Conservation (phyloP, 2,329 filamentous ascomycete species). For the Stagonosporopsis cucurbitacearum region DNA sequence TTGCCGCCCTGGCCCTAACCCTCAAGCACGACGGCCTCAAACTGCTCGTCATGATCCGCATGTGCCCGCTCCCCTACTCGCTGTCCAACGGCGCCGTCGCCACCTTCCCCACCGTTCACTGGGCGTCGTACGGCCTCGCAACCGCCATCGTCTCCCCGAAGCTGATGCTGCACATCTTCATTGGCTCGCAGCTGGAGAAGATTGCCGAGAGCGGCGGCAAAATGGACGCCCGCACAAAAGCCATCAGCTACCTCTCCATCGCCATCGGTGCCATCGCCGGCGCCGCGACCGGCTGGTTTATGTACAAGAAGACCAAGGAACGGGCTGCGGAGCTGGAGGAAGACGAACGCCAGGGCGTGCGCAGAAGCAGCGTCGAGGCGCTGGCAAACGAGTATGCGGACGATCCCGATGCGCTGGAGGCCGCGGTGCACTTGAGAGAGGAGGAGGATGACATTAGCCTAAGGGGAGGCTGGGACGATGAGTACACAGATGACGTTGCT, state of each 20-base stretch:
- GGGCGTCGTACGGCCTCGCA: slow-evolving; percentile 76
- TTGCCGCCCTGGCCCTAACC: slow-evolving; percentile 85
- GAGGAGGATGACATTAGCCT: slow-evolving; percentile 60
- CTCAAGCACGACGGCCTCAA: slow-evolving; percentile 89
- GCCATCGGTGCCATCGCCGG: slow-evolving; percentile 74
- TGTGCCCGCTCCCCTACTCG: slow-evolving; percentile 92
- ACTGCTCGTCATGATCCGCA: slow-evolving; percentile 86
- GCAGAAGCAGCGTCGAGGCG: slow-evolving; percentile 41
- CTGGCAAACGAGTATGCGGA: slow-evolving; percentile 53
- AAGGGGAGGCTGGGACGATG: slow-evolving; percentile 56
- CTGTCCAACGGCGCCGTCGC: slow-evolving; percentile 93
- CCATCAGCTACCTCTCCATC: slow-evolving; percentile 85
- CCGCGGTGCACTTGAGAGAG: slow-evolving; percentile 51
- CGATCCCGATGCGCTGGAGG: slow-evolving; percentile 53
- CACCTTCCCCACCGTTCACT: slow-evolving; percentile 87
- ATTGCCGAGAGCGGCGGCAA: slow-evolving; percentile 83
- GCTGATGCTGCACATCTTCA: slow-evolving; percentile 88
- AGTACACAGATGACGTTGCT: slow-evolving; percentile 55
- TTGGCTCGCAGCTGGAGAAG: slow-evolving; percentile 80
- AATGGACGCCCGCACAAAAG: slow-evolving; percentile 80
- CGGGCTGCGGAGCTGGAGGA: slow-evolving; percentile 58
- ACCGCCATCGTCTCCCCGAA: slow-evolving; percentile 86
- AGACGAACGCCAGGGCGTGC: slow-evolving; percentile 51
- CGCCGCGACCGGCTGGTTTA: slow-evolving; percentile 77
- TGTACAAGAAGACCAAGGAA: slow-evolving; percentile 70